Base-by-base conservation (phyloP, 2,329 filamentous ascomycete species). In the Penicillium sp. region DNA sequence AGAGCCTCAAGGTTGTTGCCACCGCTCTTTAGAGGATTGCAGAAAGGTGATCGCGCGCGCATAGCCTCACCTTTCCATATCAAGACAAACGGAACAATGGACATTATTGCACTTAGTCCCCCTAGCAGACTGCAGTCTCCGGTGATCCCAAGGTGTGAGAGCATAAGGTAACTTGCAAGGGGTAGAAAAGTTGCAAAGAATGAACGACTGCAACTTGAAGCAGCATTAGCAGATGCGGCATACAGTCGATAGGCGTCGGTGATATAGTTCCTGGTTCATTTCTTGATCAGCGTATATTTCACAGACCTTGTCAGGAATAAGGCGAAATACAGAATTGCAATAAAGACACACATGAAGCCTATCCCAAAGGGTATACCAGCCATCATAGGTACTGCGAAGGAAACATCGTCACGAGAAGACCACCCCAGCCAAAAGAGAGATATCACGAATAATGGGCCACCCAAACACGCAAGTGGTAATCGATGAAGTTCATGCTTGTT, bases 91-190 rank as follows among this genome's bases (percentile, higher is more conserved):
- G n/a, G 40, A 42, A 42, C 8, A 12, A 42, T 22, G 2, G 40
- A 42, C n/a, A 42, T 19, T 7, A 42, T 22, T 42, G 40, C 40
- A 42, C 40, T 42, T n/a, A 42, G 40, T 12, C 40, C 40, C 6
- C 40, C 40, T 5, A 42, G 40, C n/a, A 42, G 10, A 42, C n/a
- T 42, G 40, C 40, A 42, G 22, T n/a, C n/a, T 42, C 40, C 40
- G 19, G 40, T 42, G n/a, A 42, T 42, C 5, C 40, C 40, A 10
- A 42, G 40, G n/a, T 22, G n/a, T 22, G 40, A 42, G 40, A 42
- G 40, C 40, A 42, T 42, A 22, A n/a, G 40, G 40, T 42, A 42
- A 42, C n/a, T 42, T n/a, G 40, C 40, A 42, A 42, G 40, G 8
- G 40, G 40, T 15, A 22, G 40, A 42, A 42, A 42, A 9, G 40